Evolutionary conservation across 2,329 filamentous ascomycete genomes (phyloP).

Genomic region (Colletotrichum acutatum): DNA sequence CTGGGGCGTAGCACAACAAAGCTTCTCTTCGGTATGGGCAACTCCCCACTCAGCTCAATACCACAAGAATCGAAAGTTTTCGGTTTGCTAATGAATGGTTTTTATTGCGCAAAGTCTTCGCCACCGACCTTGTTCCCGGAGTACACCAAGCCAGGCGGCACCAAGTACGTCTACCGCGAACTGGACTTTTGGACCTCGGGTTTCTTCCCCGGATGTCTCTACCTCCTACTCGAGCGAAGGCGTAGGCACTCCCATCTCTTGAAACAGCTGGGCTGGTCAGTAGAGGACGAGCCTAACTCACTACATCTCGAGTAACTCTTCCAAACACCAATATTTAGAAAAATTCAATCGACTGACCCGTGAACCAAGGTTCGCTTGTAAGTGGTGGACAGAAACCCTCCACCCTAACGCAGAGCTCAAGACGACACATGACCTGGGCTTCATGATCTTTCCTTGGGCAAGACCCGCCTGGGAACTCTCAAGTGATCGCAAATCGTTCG

Average conservation of each 20-base stretch:
- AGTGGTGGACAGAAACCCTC: constrained; percentile 54
- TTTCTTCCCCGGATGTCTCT: constrained; percentile 58
- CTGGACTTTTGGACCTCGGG: constrained; percentile 59
- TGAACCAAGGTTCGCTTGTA: constrained; percentile 43
- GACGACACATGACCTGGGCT: constrained; percentile 55
- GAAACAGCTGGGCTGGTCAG: neutral
- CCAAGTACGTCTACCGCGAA: constrained; percentile 51
- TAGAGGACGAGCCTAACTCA: constrained; percentile 35
- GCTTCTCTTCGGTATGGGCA: constrained; percentile 10
- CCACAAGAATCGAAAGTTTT: no score
- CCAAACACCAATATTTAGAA: neutral
- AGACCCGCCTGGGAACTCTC: constrained; percentile 51
- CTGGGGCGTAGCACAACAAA: constrained; percentile 30
- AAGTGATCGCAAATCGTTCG: constrained; percentile 47
- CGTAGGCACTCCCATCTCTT: constrained; percentile 40
- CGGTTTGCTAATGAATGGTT: neutral
- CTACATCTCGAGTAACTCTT: constrained; percentile 41
- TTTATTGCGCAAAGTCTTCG: neutral
- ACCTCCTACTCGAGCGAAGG: constrained; percentile 50
- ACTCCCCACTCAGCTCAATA: neutral
- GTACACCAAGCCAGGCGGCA: constrained; percentile 49
- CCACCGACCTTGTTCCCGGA: constrained; percentile 46
- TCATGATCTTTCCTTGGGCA: constrained; percentile 55
- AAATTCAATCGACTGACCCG: neutral
- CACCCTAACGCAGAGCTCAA: constrained; percentile 47